Conservation (phyloP, 2,329 filamentous ascomycete genomes). For the Xylariaceae sp. region DNA sequence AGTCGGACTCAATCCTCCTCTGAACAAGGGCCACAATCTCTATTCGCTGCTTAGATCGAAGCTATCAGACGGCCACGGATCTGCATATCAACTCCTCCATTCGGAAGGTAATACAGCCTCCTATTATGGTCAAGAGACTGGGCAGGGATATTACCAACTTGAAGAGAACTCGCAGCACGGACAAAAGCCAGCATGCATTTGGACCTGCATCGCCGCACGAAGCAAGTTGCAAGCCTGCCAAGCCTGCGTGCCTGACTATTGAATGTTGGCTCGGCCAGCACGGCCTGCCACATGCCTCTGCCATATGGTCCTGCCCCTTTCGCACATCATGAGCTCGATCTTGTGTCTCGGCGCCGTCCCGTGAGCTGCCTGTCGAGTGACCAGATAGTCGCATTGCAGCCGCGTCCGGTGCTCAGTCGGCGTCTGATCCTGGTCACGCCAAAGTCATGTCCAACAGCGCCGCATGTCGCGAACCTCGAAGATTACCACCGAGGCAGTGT, state of each 20-base stretch:
- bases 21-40: slow-evolving; percentile 5
- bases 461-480: too few relatives aligned
- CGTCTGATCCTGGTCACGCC: slow-evolving; percentile 1
- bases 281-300: too few relatives aligned
- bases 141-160: too few relatives aligned
- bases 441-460: too few relatives aligned
- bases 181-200: too few relatives aligned
- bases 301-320: too few relatives aligned
- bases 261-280: too few relatives aligned
- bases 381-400: slow-evolving; percentile 2
- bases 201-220: too few relatives aligned
- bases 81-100: slow-evolving; percentile 8
- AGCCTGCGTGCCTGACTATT: too few relatives aligned
- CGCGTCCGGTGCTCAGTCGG: not conserved
- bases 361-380: not conserved
- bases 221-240: too few relatives aligned
- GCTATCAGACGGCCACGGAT: slow-evolving; percentile 3
- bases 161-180: too few relatives aligned
- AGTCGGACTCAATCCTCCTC: slow-evolving; percentile 7
- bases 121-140: too few relatives aligned
- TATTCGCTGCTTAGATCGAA: not conserved
- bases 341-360: not conserved
- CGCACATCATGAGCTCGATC: slow-evolving; percentile 6
- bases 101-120: slow-evolving; percentile 14
- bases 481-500: not conserved